These are phyloP conservation scores for Picochlorum sp. DNA, from an alignment of 139 green algal genomes.

Conservation along the genomic window DNA sequence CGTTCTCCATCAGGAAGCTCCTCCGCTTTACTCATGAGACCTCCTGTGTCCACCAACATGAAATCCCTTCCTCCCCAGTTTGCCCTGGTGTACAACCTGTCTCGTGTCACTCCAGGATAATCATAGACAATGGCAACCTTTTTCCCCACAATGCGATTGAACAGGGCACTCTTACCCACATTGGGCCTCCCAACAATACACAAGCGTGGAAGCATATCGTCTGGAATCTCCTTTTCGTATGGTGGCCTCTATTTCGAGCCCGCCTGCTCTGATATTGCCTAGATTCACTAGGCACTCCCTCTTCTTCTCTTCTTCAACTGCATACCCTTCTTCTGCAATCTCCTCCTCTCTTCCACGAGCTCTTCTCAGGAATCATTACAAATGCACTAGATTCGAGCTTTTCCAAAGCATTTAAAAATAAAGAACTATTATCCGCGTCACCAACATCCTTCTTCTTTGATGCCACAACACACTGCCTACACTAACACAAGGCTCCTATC, in stretches of 20 bases:
- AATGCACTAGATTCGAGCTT: neutral
- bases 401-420: neutral
- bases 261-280: neutral
- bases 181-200: conserved; percentile 91
- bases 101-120: conserved; percentile 80
- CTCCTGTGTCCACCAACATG: conserved; percentile 93
- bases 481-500: neutral
- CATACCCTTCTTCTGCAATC: neutral
- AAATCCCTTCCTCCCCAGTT: conserved; percentile 87
- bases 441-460: neutral
- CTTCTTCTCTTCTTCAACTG: neutral
- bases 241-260: neutral
- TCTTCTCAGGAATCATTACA: no score
- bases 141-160: conserved; percentile 83
- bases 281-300: neutral
- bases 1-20: conserved; percentile 50
- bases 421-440: neutral
- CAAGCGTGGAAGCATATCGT: conserved; percentile 31
- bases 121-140: conserved; percentile 90
- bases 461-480: neutral
- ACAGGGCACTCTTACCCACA: conserved; percentile 94
- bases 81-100: conserved; percentile 79
- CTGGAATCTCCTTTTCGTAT: conserved; percentile 4
- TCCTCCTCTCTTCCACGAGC: neutral
- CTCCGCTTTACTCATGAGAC: conserved; percentile 69